Evolutionary conservation across 768 basidiomycete genomes (phyloP).

Genomic region (Boletus rubroflammeus): DNA sequence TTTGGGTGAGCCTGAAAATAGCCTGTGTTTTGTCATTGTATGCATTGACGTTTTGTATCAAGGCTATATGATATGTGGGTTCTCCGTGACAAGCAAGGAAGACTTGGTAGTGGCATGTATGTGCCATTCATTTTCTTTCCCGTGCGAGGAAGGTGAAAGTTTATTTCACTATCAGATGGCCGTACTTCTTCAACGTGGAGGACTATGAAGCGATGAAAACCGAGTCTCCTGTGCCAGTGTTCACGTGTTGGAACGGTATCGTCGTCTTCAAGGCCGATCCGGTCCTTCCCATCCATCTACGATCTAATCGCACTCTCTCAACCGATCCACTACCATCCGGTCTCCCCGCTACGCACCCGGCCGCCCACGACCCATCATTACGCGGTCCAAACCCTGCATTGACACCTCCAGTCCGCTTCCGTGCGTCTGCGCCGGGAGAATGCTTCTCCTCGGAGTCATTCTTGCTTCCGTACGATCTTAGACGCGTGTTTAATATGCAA

Average conservation of each 20-base stretch:
- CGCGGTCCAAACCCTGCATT: slow-evolving; percentile 17
- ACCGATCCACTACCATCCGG: slow-evolving; percentile 23
- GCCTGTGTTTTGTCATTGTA: background rate
- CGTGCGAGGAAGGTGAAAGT: no score
- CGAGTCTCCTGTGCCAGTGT: slow-evolving; percentile 42
- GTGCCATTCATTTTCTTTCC: background rate
- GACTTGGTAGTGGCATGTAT: slow-evolving; percentile 16
- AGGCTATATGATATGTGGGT: slow-evolving; percentile 26
- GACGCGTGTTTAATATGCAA: slow-evolving; percentile 37
- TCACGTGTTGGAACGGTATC: slow-evolving; percentile 47
- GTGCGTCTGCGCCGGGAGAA: slow-evolving; percentile 14
- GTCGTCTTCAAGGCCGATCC: slow-evolving; percentile 39
- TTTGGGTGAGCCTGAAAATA: slow-evolving; percentile 30
- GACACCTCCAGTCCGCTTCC: slow-evolving; percentile 17
- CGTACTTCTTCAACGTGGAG: slow-evolving; percentile 40
- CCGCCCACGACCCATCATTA: slow-evolving; percentile 6
- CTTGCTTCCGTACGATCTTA: slow-evolving; percentile 40
- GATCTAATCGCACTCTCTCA: slow-evolving; percentile 37
- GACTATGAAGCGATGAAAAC: slow-evolving; percentile 33
- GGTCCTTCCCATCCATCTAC: slow-evolving; percentile 37
- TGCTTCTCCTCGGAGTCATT: slow-evolving; percentile 37
- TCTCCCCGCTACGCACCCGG: slow-evolving; percentile 16
- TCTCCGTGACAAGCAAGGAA: slow-evolving; percentile 18
- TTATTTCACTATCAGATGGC: slow-evolving; percentile 25
- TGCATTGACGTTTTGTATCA: background rate